Evolutionary conservation across 2,329 filamentous ascomycete genomes (phyloP), one percentile per base, ranked within the genome.

Genomic region (Neocucurbitaria cava): DNA sequence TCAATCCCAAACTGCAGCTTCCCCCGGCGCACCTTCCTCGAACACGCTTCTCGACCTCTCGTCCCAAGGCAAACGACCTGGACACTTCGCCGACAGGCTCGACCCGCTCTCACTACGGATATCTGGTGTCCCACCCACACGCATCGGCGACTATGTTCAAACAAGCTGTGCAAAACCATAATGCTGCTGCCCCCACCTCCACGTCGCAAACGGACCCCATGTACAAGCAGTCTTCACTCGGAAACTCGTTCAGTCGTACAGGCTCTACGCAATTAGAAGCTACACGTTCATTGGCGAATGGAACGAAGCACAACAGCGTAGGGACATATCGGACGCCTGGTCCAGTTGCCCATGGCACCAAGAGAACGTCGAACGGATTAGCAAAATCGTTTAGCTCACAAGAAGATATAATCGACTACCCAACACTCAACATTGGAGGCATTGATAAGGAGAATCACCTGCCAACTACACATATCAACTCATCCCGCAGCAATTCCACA

Each of bases 341-440:
- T 7, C 51, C 56, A 13, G 30, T 64, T 24, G 49, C 54, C 21
- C 61, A 71, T 40, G 77, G 77, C 0, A 66, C 78, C 36, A 83
- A 83, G 70, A 69, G 80, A 43, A 79, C 74, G 6, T 74, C 78
- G 18, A 80, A 73, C 62, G 81, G 81, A 15, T 62, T 82, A 23
- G 77, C 76, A 15, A 82, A 82, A 66, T 73, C 72, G 24, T 61
- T 79, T 57, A 62, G 64, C 31, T 68, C 65, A 5, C 70, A 77
- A 31, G 75, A 76, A 20, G 67, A 73, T 31, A 39, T 59, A 0
- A 69, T 74, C 35, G 62, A 69, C 17, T 72, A 74, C 46, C 65
- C 69, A 5, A 45, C 64, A 3, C 54, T 71, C n/a, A 66, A 59
- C 38, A 62, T 70, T 24, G 58, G 59, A 3, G 65, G 62, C 11